Percentiles rank a stretch among this genome's conserved stretches.
Conservation (phyloP, 768 basidiomycete genomes). For the Crucibulum laeve region DNA sequence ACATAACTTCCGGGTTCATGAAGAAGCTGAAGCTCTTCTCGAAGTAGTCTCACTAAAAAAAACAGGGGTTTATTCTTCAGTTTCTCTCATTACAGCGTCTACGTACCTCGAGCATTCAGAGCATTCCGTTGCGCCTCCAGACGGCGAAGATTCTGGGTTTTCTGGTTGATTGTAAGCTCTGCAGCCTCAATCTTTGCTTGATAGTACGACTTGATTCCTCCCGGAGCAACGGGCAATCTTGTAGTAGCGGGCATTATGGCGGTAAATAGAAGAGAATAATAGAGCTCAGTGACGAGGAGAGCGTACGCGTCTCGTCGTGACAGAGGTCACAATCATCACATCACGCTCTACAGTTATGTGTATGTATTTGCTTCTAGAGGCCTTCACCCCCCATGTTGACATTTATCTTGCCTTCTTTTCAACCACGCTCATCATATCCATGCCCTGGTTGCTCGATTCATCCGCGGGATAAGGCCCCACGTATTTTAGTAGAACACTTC, state of each 20-base stretch:
- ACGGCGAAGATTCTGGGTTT: slow-evolving; percentile 92
- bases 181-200: slow-evolving; percentile 94
- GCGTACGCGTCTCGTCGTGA: slow-evolving; percentile 23
- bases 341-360: too few relatives aligned
- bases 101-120: slow-evolving; percentile 86
- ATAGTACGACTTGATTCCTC: slow-evolving; percentile 85
- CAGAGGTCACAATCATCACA: slow-evolving; percentile 2
- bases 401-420: too few relatives aligned
- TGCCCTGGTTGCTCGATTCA: too few relatives aligned
- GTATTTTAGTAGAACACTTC: too few relatives aligned
- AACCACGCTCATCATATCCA: too few relatives aligned
- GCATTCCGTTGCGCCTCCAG: slow-evolving; percentile 97
- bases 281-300: slow-evolving; percentile 3
- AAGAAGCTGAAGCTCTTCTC: slow-evolving; percentile 89
- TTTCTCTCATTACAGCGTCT: slow-evolving; percentile 3
- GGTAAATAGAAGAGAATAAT: slow-evolving; percentile 1
- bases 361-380: too few relatives aligned
- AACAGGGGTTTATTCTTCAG: background rate
- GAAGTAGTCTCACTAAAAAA: slow-evolving; percentile 70
- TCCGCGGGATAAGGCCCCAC: too few relatives aligned
- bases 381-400: too few relatives aligned
- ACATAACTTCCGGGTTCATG: slow-evolving; percentile 98
- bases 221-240: slow-evolving; percentile 40
- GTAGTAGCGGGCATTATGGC: slow-evolving; percentile 30
- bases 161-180: slow-evolving; percentile 91